A percentile compares a stretch with the other conserved stretches of the same genome.
These are phyloP conservation scores for Salix brachista DNA, from an alignment of 345 rosid genomes.

Conservation along the genomic window DNA sequence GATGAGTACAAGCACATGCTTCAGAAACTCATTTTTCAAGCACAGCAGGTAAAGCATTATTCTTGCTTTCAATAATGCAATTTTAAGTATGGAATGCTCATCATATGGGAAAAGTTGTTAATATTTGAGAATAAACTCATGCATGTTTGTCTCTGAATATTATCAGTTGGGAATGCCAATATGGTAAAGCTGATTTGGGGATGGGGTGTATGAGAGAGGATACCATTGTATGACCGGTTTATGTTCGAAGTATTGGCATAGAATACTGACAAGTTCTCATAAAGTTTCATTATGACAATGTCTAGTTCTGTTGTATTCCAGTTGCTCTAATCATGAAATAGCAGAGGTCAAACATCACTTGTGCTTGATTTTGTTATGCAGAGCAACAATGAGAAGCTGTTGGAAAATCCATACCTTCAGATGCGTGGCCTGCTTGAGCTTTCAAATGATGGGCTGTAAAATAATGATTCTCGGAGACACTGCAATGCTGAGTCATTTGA, in stretches of 20 bases:
- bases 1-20: conserved; percentile 93
- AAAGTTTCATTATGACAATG: neutral
- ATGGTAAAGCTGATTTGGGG: neutral
- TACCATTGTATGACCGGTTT: neutral
- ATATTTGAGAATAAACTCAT: neutral
- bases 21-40: conserved; percentile 87
- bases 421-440: conserved; percentile 94
- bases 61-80: neutral
- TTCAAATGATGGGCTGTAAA: conserved; percentile 28
- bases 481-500: neutral
- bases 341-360: conserved; percentile 3
- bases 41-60: conserved; percentile 70
- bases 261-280: neutral
- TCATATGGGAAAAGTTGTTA: neutral
- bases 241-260: neutral
- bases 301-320: neutral
- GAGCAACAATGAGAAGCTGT: conserved; percentile 95
- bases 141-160: neutral
- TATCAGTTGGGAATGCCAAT: neutral
- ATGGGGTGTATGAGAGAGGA: neutral
- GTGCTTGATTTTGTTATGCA: conserved; percentile 28
- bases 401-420: conserved; percentile 97
- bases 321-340: neutral
- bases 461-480: neutral
- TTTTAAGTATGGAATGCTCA: neutral